Evolutionary conservation across 768 basidiomycete genomes (phyloP).

Genomic region (Hygrophorus russula): DNA sequence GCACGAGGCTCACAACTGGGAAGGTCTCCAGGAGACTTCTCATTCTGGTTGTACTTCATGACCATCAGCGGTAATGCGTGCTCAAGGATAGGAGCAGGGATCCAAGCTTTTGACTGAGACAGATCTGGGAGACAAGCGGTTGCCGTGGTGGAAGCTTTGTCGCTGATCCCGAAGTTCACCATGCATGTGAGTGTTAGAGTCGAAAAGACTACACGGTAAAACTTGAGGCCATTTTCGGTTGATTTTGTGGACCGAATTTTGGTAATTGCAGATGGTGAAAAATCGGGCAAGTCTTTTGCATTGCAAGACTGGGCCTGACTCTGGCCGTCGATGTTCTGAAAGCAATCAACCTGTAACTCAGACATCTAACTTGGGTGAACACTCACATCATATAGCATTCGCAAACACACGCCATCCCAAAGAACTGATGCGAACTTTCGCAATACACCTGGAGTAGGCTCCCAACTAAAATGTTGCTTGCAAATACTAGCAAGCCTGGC

Average conservation of each 20-base stretch:
- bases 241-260: not conserved
- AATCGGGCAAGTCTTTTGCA: not conserved
- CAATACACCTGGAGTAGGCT: slow-evolving; percentile 41
- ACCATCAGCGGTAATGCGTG: not conserved
- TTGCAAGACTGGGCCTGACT: not conserved
- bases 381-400: slow-evolving; percentile 21
- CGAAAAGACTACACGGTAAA: slow-evolving; percentile 1
- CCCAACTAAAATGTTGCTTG: slow-evolving; percentile 59
- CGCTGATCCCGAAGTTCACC: not conserved
- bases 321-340: not conserved
- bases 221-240: not conserved
- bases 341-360: not conserved
- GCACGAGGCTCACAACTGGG: not conserved
- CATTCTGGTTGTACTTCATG: not conserved
- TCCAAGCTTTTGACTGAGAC: too few species aligned
- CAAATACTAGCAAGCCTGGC: slow-evolving; percentile 45
- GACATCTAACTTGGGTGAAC: not conserved
- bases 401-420: slow-evolving; percentile 42
- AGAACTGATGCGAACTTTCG: slow-evolving; percentile 47
- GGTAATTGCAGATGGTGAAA: not conserved
- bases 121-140: not conserved
- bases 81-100: slow-evolving; percentile 1
- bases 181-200: not conserved
- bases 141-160: not conserved
- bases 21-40: not conserved